A percentile compares a stretch with the other conserved stretches of the same genome.
These are phyloP conservation scores for Lindgomyces ingoldianus DNA, from an alignment of 495 filamentous ascomycete genomes.

Conservation along the genomic window DNA sequence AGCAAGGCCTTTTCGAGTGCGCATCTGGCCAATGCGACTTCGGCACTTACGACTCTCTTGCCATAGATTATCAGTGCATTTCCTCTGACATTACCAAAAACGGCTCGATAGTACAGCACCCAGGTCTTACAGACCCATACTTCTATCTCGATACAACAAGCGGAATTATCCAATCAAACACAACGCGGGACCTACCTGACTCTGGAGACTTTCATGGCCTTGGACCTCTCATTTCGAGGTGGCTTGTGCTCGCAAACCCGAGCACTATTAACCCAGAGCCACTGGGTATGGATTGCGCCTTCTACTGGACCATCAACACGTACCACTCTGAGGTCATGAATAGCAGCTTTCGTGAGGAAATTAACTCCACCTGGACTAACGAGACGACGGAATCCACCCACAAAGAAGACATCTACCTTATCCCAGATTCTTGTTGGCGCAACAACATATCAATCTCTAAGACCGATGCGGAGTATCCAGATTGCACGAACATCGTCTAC, in stretches of 20 bases:
- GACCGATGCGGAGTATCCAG: not conserved
- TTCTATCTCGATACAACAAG: not conserved
- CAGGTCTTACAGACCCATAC: not conserved
- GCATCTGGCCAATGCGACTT: not conserved
- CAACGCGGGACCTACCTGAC: not conserved
- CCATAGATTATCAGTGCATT: not conserved
- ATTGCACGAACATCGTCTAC: not conserved
- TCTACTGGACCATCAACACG: constrained; percentile 7
- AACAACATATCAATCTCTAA: not conserved
- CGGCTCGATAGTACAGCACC: not conserved
- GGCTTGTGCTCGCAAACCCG: not conserved
- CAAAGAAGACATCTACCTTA: not conserved
- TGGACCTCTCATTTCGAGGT: not conserved
- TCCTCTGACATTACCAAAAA: not conserved
- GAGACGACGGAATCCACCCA: not conserved
- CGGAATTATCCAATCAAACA: not conserved
- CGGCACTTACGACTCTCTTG: not conserved
- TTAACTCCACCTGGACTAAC: constrained; percentile 1
- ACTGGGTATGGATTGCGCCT: constrained; percentile 5
- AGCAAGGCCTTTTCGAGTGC: not conserved
- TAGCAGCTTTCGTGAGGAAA: not conserved
- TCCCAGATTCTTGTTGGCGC: not conserved
- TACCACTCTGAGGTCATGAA: not conserved
- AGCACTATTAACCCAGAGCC: not conserved
- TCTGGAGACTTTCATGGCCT: not conserved